phyloP scores from a whole-genome alignment of 352 stramenopile genomes.

The Phytophthora cactorum region DNA sequence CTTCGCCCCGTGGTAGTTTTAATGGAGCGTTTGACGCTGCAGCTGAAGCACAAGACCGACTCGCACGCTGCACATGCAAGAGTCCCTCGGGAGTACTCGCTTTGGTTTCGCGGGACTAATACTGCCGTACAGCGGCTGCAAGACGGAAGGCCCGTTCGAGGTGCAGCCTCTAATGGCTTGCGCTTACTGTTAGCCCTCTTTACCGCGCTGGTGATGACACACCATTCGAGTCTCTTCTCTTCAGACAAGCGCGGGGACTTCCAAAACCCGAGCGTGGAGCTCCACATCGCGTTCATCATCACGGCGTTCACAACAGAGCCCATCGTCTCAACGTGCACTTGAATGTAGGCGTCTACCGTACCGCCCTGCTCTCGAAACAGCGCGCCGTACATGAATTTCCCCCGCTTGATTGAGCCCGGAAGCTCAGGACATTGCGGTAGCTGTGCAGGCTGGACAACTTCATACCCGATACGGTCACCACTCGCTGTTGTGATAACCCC shows the following conservation, averaged over 20 bases:
- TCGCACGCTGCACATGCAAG: constrained; percentile 11
- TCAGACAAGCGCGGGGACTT: constrained; percentile 18
- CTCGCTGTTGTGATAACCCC: constrained; percentile 38
- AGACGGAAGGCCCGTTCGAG: neutral
- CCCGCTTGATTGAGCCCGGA: constrained; percentile 18
- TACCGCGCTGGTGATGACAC: constrained; percentile 18
- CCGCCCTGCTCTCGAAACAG: constrained; percentile 26
- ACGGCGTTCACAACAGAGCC: constrained; percentile 15
- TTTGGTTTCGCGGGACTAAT: constrained; percentile 3
- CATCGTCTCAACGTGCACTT: constrained; percentile 28
- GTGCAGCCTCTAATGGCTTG: neutral
- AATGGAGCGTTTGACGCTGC: constrained; percentile 20
- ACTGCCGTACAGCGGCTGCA: constrained; percentile 11
- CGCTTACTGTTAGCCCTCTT: constrained; percentile 2
- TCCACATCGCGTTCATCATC: constrained; percentile 24
- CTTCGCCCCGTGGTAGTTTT: constrained; percentile 12
- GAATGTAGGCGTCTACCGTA: constrained; percentile 27
- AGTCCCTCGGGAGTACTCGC: neutral
- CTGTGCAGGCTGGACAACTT: constrained; percentile 53
- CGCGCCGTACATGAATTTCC: constrained; percentile 30
- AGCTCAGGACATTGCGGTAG: constrained; percentile 26
- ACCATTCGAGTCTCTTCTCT: constrained; percentile 36
- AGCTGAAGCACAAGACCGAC: constrained; percentile 13
- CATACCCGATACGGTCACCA: constrained; percentile 47
- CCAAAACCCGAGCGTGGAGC: constrained; percentile 19